Percentiles rank a stretch among this genome's conserved stretches.
Conservation (phyloP, 2,329 filamentous ascomycete genomes). For the Magnaporthiopsis incrustans region DNA sequence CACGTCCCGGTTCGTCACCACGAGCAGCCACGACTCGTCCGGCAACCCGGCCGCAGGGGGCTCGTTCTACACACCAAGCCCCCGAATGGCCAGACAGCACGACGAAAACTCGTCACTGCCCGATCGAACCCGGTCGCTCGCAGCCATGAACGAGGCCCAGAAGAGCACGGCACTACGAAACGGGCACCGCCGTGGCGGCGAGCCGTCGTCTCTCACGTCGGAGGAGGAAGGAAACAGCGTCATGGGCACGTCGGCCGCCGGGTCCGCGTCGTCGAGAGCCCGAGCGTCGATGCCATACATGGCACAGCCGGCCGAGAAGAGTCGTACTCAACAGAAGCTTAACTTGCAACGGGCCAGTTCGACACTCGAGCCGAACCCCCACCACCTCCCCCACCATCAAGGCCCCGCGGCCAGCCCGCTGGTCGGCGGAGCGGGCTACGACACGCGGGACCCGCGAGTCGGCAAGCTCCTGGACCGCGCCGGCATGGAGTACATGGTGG, state of each 20-base stretch:
- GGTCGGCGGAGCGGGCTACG: constrained; percentile 46
- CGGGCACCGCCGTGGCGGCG: not conserved
- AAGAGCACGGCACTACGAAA: not conserved
- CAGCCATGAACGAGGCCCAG: constrained; percentile 19
- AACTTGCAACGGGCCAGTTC: constrained; percentile 68
- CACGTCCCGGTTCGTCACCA: constrained; percentile 52
- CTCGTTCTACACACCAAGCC: constrained; percentile 38
- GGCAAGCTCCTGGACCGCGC: constrained; percentile 60
- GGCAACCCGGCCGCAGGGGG: constrained; percentile 42
- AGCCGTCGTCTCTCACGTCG: constrained; percentile 11
- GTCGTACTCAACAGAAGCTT: constrained; percentile 67
- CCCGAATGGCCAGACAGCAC: constrained; percentile 3
- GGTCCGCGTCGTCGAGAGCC: constrained; percentile 17
- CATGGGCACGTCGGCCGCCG: not conserved
- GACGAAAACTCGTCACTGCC: constrained; percentile 14
- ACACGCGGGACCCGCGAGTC: constrained; percentile 54
- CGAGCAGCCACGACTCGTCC: constrained; percentile 28
- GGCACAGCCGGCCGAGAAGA: constrained; percentile 43
- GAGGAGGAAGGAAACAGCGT: constrained; percentile 28
- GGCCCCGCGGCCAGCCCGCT: constrained; percentile 30
- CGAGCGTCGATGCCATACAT: constrained; percentile 21
- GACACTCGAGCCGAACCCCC: constrained; percentile 50
- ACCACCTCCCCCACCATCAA: constrained; percentile 26
- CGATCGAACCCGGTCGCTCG: constrained; percentile 34
- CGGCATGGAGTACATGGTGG: constrained; percentile 66